Conservation (phyloP, 2,329 filamentous ascomycete genomes). For the Raffaelea ambrosiae region DNA sequence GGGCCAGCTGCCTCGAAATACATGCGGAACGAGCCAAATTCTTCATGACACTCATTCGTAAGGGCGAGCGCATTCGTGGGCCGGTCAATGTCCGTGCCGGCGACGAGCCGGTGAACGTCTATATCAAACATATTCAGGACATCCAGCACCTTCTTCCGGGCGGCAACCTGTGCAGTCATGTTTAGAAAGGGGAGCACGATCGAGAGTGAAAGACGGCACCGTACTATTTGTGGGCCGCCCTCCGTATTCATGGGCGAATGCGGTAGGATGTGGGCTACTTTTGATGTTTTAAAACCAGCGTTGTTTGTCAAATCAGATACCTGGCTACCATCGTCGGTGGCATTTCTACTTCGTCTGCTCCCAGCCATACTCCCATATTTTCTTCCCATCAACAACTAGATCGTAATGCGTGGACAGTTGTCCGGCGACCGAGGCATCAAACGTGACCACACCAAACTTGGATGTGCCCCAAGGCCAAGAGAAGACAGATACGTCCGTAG, state of each 20-base stretch:
- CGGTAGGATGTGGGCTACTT: not conserved
- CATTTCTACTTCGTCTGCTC: not conserved
- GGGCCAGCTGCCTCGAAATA: not conserved
- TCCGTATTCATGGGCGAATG: not conserved
- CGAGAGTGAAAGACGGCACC: not conserved
- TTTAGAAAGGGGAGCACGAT: not conserved
- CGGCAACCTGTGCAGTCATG: not conserved
- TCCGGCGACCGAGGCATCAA: constrained; percentile 42
- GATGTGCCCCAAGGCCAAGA: constrained; percentile 56
- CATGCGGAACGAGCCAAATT: not conserved
- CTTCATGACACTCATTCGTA: not conserved
- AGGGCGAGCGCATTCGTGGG: not conserved
- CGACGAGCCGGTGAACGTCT: not conserved
- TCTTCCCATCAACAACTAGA: constrained; percentile 71
- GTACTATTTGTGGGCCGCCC: not conserved
- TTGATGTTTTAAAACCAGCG: not conserved
- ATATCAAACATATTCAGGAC: not conserved
- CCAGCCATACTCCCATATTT: constrained; percentile 55
- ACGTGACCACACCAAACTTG: constrained; percentile 78
- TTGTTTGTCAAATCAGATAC: not conserved
- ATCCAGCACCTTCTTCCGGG: not conserved
- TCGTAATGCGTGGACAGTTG: constrained; percentile 70
- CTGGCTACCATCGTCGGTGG: not conserved
- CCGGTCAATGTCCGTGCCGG: not conserved
- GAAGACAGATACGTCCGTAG: constrained; percentile 55